Conservation (phyloP, 2,329 filamentous ascomycete species). For the Diaporthe longicolla region DNA sequence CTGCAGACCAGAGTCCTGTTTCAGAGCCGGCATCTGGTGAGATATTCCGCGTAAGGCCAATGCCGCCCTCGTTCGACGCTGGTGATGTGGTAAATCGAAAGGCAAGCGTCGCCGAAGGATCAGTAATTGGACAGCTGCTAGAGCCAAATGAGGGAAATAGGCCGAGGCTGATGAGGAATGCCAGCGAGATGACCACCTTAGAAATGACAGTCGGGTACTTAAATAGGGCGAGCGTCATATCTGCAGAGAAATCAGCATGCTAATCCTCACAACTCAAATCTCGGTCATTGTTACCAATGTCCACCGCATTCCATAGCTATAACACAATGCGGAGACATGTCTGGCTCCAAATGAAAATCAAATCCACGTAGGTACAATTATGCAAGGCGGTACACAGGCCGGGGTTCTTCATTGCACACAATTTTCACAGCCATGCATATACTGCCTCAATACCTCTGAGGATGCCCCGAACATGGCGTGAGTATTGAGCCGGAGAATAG, state of each 20-base stretch:
- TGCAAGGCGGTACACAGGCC: too few species aligned
- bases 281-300: not conserved
- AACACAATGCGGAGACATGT: not conserved
- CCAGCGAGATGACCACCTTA: conserved; percentile 36
- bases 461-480: too few species aligned
- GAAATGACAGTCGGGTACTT: conserved; percentile 30
- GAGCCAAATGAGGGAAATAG: conserved; percentile 12
- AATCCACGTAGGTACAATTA: too few species aligned
- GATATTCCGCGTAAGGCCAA: not conserved
- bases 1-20: not conserved
- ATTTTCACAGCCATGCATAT: too few species aligned
- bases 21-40: not conserved
- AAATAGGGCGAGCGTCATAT: not conserved
- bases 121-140: not conserved
- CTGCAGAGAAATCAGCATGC: conserved; percentile 25
- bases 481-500: too few species aligned
- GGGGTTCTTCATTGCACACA: too few species aligned
- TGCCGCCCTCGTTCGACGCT: conserved; percentile 19
- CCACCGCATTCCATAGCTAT: not conserved
- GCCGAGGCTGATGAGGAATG: conserved; percentile 31
- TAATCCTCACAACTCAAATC: not conserved
- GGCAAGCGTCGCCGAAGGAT: conserved; percentile 26
- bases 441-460: too few species aligned
- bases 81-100: conserved; percentile 19
- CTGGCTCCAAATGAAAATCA: too few species aligned